Evolutionary conservation across 2,329 filamentous ascomycete genomes (phyloP).

Genomic region (Atkinsonella texensis): DNA sequence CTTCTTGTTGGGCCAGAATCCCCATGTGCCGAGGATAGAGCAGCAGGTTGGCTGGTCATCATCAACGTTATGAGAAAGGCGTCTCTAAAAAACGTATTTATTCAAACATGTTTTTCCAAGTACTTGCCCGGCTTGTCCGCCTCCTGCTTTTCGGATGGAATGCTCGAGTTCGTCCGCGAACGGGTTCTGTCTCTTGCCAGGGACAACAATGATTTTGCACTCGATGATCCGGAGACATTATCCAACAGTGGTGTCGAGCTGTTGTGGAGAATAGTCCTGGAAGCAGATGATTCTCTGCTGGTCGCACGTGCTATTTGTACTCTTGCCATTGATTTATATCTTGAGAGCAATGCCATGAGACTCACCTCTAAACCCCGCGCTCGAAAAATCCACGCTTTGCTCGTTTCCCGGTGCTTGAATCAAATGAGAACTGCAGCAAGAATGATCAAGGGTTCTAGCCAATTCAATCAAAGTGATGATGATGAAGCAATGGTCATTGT

Average conservation of each 20-base stretch:
- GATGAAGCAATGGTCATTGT: constrained; percentile 42
- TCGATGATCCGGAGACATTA: constrained; percentile 40
- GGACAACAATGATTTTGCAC: constrained; percentile 28
- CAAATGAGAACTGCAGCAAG: constrained; percentile 54
- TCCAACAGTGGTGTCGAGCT: constrained; percentile 50
- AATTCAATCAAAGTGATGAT: constrained; percentile 30
- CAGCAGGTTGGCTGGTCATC: constrained; percentile 58
- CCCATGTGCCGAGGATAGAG: constrained; percentile 47
- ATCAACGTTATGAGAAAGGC: constrained; percentile 31
- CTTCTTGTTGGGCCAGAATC: constrained; percentile 55
- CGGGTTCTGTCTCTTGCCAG: constrained; percentile 36
- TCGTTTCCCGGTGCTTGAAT: constrained; percentile 62
- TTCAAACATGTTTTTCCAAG: constrained; percentile 38
- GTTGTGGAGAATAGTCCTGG: constrained; percentile 74
- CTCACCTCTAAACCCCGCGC: constrained; percentile 37
- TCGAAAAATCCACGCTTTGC: constrained; percentile 49
- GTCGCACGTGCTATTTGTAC: constrained; percentile 56
- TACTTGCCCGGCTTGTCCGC: constrained; percentile 47
- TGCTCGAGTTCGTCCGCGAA: constrained; percentile 50
- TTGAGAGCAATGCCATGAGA: constrained; percentile 42
- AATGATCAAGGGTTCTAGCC: constrained; percentile 35
- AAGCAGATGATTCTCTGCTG: constrained; percentile 51
- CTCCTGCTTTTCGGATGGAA: constrained; percentile 45
- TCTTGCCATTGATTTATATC: constrained; percentile 60
- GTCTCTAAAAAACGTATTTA: constrained; percentile 41